A percentile compares a stretch with the other conserved stretches of the same genome.
Conservation (phyloP, 306 rosid genomes). For the Glycine tomentella region DNA sequence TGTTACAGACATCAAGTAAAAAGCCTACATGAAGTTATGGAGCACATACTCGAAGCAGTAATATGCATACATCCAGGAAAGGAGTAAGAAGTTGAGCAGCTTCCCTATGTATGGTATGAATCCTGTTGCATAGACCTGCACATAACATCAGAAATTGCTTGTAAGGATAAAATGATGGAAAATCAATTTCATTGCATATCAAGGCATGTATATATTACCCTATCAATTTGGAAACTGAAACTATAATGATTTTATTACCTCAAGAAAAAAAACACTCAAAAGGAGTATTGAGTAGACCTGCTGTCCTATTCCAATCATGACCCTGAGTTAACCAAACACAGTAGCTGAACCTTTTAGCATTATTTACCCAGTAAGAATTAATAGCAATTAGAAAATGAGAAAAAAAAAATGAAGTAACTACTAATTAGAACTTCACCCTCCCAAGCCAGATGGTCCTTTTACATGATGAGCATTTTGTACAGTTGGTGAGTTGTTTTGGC, state of each 20-base stretch:
- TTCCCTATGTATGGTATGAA: conserved; percentile 82
- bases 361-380: conserved; percentile 26
- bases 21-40: not conserved
- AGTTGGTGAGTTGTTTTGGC: conserved; percentile 54
- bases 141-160: conserved; percentile 46
- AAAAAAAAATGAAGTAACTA: conserved; percentile 34
- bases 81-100: conserved; percentile 78
- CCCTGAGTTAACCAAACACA: conserved; percentile 60
- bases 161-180: conserved; percentile 26
- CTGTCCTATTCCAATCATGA: conserved; percentile 82
- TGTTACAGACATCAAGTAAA: conserved; percentile 31
- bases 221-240: conserved; percentile 11
- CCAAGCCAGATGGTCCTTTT: conserved; percentile 74
- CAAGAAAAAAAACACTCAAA: conserved; percentile 78
- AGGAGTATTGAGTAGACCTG: conserved; percentile 81
- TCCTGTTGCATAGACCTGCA: conserved; percentile 85
- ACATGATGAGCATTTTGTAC: conserved; percentile 48
- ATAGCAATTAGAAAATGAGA: conserved; percentile 31
- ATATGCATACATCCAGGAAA: conserved; percentile 98
- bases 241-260: conserved; percentile 61
- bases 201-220: conserved; percentile 36
- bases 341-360: conserved; percentile 35
- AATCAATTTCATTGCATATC: conserved; percentile 28
- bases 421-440: conserved; percentile 64
- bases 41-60: conserved; percentile 93